These are phyloP conservation scores for Metroxylon sagu DNA, from an alignment of 176 grass and related monocot genomes.

Conservation along the genomic window DNA sequence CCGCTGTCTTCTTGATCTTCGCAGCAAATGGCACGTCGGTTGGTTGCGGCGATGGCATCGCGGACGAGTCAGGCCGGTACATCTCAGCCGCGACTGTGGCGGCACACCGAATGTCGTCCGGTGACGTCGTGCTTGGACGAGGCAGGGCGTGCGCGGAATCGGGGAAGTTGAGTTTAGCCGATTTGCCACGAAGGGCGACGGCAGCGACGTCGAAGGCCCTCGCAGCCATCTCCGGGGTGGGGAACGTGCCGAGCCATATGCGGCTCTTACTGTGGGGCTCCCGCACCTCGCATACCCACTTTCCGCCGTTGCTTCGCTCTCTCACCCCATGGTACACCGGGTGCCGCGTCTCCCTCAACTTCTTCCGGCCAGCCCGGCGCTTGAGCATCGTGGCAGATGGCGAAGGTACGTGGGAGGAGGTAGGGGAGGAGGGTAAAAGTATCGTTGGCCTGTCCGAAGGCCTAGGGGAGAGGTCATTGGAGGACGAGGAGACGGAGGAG, in stretches of 20 bases:
- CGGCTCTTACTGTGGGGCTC: conserved; percentile 14
- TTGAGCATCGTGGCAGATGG: neutral
- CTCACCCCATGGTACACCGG: conserved; percentile 32
- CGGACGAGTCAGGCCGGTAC: neutral
- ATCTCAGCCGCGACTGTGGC: conserved; percentile 21
- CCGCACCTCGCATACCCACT: conserved; percentile 6
- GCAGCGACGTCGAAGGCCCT: conserved; percentile 28
- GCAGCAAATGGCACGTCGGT: too few relatives aligned
- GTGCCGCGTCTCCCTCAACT: conserved; percentile 40
- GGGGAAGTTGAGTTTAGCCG: conserved; percentile 27
- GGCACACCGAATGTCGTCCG: conserved; percentile 22
- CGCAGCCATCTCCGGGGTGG: conserved; percentile 27
- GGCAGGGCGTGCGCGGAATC: conserved; percentile 22
- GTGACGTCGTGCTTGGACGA: neutral
- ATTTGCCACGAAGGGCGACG: conserved; percentile 21
- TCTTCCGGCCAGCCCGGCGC: conserved; percentile 29
- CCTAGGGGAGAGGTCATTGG: neutral
- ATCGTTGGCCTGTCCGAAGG: too few relatives aligned
- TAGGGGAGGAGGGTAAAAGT: neutral
- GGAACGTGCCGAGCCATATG: conserved; percentile 28
- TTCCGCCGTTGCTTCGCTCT: conserved; percentile 11
- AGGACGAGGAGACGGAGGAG: neutral
- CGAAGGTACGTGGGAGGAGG: neutral
- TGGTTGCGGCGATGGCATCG: neutral
- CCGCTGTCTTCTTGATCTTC: neutral